These are phyloP conservation scores for Ammopiptanthus mongolicus DNA, from an alignment of 306 rosid genomes.

Conservation along the genomic window DNA sequence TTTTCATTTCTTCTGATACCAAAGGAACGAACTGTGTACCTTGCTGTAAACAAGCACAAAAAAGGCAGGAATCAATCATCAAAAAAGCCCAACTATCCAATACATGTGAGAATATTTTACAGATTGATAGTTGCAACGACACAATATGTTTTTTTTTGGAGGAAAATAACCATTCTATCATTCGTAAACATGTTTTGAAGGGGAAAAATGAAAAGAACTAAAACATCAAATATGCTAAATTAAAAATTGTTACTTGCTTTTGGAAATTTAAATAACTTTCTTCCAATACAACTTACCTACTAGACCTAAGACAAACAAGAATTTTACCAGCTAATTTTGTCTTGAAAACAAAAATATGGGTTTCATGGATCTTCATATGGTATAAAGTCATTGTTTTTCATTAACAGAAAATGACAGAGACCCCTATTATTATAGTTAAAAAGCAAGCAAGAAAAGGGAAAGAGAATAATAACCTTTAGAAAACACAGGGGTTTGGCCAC, in stretches of 20 bases:
- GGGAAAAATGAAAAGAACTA: no score
- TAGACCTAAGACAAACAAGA: neutral
- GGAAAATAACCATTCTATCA: no score
- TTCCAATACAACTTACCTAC: no score
- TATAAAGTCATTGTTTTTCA: constrained; percentile 34
- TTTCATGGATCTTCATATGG: constrained; percentile 69
- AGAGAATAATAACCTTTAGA: constrained; percentile 8
- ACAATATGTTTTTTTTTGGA: no score
- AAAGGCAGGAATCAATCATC: neutral
- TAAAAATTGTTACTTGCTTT: neutral
- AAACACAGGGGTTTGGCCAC: constrained; percentile 31
- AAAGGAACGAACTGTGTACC: constrained; percentile 77
- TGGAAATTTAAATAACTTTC: neutral
- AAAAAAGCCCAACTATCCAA: neutral
- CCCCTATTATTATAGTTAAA: neutral
- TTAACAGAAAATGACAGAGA: neutral
- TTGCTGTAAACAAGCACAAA: constrained; percentile 34
- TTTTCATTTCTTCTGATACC: constrained; percentile 85
- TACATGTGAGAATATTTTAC: neutral
- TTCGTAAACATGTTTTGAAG: neutral
- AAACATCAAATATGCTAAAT: neutral
- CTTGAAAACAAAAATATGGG: constrained; percentile 37
- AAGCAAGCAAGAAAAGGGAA: neutral
- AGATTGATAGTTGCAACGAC: neutral
- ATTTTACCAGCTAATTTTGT: constrained; percentile 46